Evolutionary conservation across 2,329 filamentous ascomycete genomes (phyloP).

Genomic region (Nemania sp.): DNA sequence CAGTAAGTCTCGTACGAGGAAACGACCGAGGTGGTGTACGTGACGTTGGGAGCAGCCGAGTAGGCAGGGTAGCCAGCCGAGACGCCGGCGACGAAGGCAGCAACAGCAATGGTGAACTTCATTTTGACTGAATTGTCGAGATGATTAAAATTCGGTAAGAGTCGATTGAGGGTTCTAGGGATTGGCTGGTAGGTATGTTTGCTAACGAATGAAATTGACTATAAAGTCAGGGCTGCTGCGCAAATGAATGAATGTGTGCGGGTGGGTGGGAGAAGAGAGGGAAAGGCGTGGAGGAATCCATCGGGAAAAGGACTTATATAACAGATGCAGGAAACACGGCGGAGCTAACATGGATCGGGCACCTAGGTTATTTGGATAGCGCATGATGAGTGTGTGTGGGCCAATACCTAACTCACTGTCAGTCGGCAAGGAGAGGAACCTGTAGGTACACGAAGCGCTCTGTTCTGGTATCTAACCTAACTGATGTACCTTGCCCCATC

Average conservation of each 20-base stretch:
- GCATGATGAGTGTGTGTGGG: slow-evolving; percentile 25
- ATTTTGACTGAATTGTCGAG: slow-evolving; percentile 61
- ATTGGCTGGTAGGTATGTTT: slow-evolving; percentile 36
- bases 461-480: too few relatives aligned
- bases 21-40: slow-evolving; percentile 70
- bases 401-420: neutral
- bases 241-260: slow-evolving; percentile 56
- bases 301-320: slow-evolving; percentile 27
- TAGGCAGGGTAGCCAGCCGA: slow-evolving; percentile 31
- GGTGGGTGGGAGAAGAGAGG: slow-evolving; percentile 46
- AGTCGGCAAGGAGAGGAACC: neutral
- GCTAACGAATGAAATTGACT: slow-evolving; percentile 65
- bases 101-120: slow-evolving; percentile 63
- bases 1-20: slow-evolving; percentile 73
- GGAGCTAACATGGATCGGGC: slow-evolving; percentile 14
- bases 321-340: neutral
- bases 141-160: slow-evolving; percentile 40
- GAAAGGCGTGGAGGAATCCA: slow-evolving; percentile 37
- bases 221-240: slow-evolving; percentile 53
- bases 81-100: slow-evolving; percentile 57
- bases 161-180: slow-evolving; percentile 40
- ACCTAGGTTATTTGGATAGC: too few relatives aligned
- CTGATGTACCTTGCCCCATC: too few relatives aligned
- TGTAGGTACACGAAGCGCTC: too few relatives aligned
- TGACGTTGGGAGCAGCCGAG: slow-evolving; percentile 48